Base-by-base conservation (phyloP, 345 rosid genomes). In the Euphorbia peplus region DNA sequence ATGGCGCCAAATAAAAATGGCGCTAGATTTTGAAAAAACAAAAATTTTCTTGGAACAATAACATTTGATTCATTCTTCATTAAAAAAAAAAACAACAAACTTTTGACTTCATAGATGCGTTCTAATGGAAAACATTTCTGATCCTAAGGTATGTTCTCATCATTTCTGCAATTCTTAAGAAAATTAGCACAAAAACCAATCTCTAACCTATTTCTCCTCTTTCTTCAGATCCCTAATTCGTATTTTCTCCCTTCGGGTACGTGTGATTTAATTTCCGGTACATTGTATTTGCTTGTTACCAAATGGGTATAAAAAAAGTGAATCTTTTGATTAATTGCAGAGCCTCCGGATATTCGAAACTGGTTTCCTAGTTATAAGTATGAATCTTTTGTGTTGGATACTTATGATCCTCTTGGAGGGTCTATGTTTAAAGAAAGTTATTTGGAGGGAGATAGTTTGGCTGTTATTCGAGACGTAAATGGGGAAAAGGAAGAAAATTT, bases 331-430 rank as follows among this genome's bases (percentile, higher is more conserved):
- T 57, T 44, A 51, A 37, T 64, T 50, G 68, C 75, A 83, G 92
- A 91, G 67, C 87, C 87, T 41, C 90, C 90, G 24, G 88, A 87
- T 57, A 57, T 87, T 44, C 69, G 75, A 69, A 83, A 85, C 68
- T 86, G 89, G 92, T 88, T 85, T 78, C 29, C 87, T 13, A 85
- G 91, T 76, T 88, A 85, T 59, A 70, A 76, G 39, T 83, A 85
- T 55, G 91, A 86, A 60, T 80, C 86, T 30, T 62, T 83, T 79
- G 76, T 70, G 19, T 66, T 83, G 77, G 73, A 35, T 74, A 73
- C 83, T 8, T 59, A 21, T 13, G 77, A 71, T 65, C 76, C 61
- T 18, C 68, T 69, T 60, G 68, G 37, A 63, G 80, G 59, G 63
- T 48, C 71, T 39, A 29, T 54, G 21, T 39, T 53, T 21, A 30